Base-by-base conservation (phyloP, 176 grass and related monocot species). In the Chrysopogon serrulatus region DNA sequence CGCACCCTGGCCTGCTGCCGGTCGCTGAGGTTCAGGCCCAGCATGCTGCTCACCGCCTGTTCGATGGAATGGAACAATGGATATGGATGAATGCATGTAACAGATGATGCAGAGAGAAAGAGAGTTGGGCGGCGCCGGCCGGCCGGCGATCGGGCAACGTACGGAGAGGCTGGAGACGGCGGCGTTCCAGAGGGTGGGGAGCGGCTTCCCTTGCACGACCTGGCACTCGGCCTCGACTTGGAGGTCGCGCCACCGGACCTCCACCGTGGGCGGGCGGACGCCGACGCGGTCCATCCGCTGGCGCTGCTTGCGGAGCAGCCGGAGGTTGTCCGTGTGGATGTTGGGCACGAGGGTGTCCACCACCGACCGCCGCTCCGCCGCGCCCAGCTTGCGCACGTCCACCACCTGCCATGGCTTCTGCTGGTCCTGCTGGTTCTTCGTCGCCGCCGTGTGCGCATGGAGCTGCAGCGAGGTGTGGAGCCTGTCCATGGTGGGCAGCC, bases 251-350 rank as follows among this genome's bases (percentile, higher is more conserved):
- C 87, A 94, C 15, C 83, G 79, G 39, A 94, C 88, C 83, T 94
- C 88, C 54, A 91, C 87, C 6, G 88, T 91, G n/a, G 92, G 83
- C 65, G 79, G 68, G 24, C 82, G 72, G 23, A 94, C 92, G 80
- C 84, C 83, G 48, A 92, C 90, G 76, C 87, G 76, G 63, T 94
- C 92, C 79, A 94, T 94, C 43, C 94, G 82, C 28, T 65, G 70
- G 32, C 92, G 93, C 87, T 94, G 94, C 83, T 94, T 85, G 24
- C 83, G 76, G 68, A 97, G 85, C 77, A 97, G 71, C 10, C 43
- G 90, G 64, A 90, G 81, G 80, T 97, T 94, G 45, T 97, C 90
- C 2, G 72, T 56, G 18, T 77, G 79, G 32, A 94, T 85, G 68
- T 94, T 81, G 77, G 68, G 68, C 85, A 97, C 85, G 43, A 97